A percentile compares a stretch with the other conserved stretches of the same genome.
phyloP scores from a whole-genome alignment of 331 rosid species.

The Pyracantha coccinea region DNA sequence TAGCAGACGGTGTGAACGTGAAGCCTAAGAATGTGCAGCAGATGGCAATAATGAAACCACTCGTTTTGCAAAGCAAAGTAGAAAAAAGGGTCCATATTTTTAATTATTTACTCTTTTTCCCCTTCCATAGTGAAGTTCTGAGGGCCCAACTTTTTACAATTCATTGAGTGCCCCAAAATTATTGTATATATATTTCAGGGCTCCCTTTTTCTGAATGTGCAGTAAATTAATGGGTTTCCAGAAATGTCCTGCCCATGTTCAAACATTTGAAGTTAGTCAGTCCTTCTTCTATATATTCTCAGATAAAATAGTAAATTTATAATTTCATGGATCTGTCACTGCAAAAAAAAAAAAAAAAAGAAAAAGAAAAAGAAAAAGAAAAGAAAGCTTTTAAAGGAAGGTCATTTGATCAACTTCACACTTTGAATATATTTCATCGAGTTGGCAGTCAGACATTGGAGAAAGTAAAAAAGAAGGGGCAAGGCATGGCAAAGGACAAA shows the following conservation, averaged over 20 bases:
- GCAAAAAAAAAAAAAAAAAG: constrained; percentile 1
- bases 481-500: not conserved
- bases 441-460: constrained; percentile 11
- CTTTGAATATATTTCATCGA: constrained; percentile 22
- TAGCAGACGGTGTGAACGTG: constrained; percentile 23
- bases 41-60: not conserved
- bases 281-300: constrained; percentile 12
- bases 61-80: not conserved
- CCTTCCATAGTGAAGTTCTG: constrained; percentile 17
- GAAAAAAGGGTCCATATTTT: not conserved
- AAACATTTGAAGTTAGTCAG: not conserved
- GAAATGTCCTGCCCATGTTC: constrained; percentile 18
- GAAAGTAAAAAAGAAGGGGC: not conserved
- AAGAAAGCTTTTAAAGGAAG: constrained; percentile 15
- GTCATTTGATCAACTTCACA: constrained; percentile 21
- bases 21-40: constrained; percentile 15
- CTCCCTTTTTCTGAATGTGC: not conserved
- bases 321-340: constrained; percentile 36
- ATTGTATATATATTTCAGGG: not conserved
- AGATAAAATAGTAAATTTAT: not conserved
- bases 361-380: no score
- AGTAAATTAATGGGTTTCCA: constrained; percentile 4
- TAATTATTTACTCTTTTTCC: not conserved
- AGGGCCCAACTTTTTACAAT: constrained; percentile 17
- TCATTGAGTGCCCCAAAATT: not conserved